Conservation (phyloP, 331 rosid genomes). For the Arachis monticola region DNA sequence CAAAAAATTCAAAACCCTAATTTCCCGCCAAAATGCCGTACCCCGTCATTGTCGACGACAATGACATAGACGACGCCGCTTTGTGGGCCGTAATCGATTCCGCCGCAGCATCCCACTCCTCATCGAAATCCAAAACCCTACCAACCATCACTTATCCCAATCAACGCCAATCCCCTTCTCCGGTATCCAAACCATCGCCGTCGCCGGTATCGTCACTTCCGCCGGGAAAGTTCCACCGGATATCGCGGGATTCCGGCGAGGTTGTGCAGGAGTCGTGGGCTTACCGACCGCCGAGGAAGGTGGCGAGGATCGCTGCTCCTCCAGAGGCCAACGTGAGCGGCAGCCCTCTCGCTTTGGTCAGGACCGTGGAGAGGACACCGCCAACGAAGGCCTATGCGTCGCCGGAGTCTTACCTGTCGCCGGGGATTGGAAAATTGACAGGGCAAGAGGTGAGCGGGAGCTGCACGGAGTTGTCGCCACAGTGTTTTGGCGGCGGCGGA, state of each 20-base stretch:
- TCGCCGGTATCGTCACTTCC: conserved; percentile 46
- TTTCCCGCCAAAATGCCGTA: conserved; percentile 53
- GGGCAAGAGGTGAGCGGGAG: conserved; percentile 45
- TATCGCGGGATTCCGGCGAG: conserved; percentile 46
- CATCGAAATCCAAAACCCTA: conserved; percentile 55
- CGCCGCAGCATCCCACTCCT: conserved; percentile 67
- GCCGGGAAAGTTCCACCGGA: conserved; percentile 38
- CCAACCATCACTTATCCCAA: conserved; percentile 44
- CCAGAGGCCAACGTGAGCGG: conserved; percentile 45
- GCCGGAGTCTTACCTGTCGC: conserved; percentile 65
- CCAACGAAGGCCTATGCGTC: conserved; percentile 47
- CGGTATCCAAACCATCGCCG: conserved; percentile 53
- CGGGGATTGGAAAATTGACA: conserved; percentile 51
- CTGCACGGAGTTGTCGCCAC: conserved; percentile 53
- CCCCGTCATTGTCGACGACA: conserved; percentile 62
- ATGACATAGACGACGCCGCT: conserved; percentile 88
- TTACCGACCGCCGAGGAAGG: conserved; percentile 73
- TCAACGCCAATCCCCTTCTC: conserved; percentile 41
- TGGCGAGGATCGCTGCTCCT: conserved; percentile 44
- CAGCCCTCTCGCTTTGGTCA: conserved; percentile 66
- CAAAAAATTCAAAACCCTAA: conserved; percentile 2
- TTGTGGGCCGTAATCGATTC: conserved; percentile 92
- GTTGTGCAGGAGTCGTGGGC: conserved; percentile 72
- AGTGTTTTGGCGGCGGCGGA: conserved; percentile 23
- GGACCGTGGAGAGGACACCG: conserved; percentile 57